A percentile compares a stretch with the other conserved stretches of the same genome.
These are phyloP conservation scores for Isatis lusitanica DNA, from an alignment of 441 rosid genomes.

Conservation along the genomic window DNA sequence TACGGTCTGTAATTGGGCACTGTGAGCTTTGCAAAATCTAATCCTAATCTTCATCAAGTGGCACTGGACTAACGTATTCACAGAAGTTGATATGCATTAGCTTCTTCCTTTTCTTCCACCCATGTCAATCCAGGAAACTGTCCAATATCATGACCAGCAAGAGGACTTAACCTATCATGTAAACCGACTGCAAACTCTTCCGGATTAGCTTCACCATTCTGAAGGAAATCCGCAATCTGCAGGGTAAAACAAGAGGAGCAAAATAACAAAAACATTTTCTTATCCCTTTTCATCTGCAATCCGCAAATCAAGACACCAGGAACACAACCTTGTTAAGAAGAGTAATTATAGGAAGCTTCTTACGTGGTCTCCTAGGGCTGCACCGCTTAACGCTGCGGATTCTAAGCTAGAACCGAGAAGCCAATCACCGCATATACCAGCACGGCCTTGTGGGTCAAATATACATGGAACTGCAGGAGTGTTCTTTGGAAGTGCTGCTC, in stretches of 20 bases:
- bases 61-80: constrained; percentile 6
- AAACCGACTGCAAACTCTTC: constrained; percentile 73
- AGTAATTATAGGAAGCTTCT: constrained; percentile 10
- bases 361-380: constrained; percentile 78
- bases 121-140: constrained; percentile 63
- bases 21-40: background rate
- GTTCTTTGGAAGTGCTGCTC: constrained; percentile 89
- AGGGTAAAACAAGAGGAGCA: background rate
- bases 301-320: background rate
- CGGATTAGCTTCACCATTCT: constrained; percentile 45
- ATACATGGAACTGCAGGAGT: constrained; percentile 69
- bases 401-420: constrained; percentile 78
- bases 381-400: constrained; percentile 89
- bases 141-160: constrained; percentile 73
- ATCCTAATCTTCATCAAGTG: constrained; percentile 7
- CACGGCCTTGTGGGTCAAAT: constrained; percentile 87
- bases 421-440: constrained; percentile 97
- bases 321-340: background rate
- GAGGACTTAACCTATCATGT: constrained; percentile 52
- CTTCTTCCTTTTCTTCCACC: constrained; percentile 26
- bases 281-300: background rate
- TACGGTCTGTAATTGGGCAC: background rate
- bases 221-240: constrained; percentile 71
- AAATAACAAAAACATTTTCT: background rate
- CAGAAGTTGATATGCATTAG: constrained; percentile 40